Evolutionary conservation across 1,284 basidiomycete species (phyloP).

Genomic region (Trametes pubescens): DNA sequence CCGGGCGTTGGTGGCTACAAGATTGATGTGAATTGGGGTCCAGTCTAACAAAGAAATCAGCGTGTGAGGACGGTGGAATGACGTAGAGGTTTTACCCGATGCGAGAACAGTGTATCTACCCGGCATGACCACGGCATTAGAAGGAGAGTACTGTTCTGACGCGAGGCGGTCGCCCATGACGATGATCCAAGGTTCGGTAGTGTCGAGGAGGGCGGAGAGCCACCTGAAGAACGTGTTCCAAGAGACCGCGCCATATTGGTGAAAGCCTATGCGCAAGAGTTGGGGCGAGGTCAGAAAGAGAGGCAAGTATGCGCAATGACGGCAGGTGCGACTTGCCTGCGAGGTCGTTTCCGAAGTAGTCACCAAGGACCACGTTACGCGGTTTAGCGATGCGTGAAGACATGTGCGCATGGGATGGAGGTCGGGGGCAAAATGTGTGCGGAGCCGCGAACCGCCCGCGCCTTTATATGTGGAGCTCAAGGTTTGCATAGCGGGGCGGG

Average conservation of each 20-base stretch:
- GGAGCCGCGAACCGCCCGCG: neutral
- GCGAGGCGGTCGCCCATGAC: slow-evolving; percentile 20
- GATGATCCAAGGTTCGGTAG: slow-evolving; percentile 21
- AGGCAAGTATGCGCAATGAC: too few relatives aligned
- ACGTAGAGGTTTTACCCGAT: slow-evolving; percentile 13
- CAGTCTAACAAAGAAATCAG: slow-evolving; percentile 19
- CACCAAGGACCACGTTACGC: slow-evolving; percentile 22
- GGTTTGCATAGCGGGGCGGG: neutral
- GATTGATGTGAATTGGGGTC: slow-evolving; percentile 14
- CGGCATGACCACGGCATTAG: slow-evolving; percentile 23
- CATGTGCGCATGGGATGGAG: neutral
- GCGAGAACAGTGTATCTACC: slow-evolving; percentile 24
- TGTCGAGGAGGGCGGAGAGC: slow-evolving; percentile 21
- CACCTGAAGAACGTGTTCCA: slow-evolving; percentile 28
- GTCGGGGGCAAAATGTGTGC: neutral
- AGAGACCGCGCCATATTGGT: slow-evolving; percentile 25
- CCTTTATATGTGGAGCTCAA: neutral
- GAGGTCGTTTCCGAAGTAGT: slow-evolving; percentile 21
- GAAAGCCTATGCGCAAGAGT: slow-evolving; percentile 20
- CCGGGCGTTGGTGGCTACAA: slow-evolving; percentile 18
- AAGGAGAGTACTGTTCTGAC: slow-evolving; percentile 18
- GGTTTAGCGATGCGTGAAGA: neutral
- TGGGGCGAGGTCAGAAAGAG: neutral
- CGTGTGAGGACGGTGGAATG: neutral
- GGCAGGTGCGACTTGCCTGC: slow-evolving; percentile 10